A percentile compares a stretch with the other conserved stretches of the same genome.
Evolutionary conservation across 139 green algal species (phyloP).

Genomic region (Eudorina sp.): DNA sequence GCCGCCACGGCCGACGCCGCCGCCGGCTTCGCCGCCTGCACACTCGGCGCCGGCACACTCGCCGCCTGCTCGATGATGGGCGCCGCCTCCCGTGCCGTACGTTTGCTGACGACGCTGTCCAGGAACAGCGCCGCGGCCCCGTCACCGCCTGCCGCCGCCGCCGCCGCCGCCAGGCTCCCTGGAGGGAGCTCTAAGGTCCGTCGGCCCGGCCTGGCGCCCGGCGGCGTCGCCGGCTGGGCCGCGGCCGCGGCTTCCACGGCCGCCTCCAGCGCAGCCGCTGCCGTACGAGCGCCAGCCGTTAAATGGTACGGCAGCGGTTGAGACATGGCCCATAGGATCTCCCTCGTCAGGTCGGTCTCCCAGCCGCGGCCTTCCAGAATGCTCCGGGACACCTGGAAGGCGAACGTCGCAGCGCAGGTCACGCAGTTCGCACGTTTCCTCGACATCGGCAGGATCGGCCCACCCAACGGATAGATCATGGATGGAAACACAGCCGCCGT

Average conservation of each 20-base stretch:
- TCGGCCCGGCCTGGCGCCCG: neutral
- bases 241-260: neutral
- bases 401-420: too few species aligned
- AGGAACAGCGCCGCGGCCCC: conserved; percentile 25
- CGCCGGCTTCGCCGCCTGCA: neutral
- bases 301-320: conserved; percentile 5
- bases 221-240: neutral
- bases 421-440: too few species aligned
- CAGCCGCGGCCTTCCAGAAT: conserved; percentile 18
- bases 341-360: conserved; percentile 6
- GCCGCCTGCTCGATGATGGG: neutral
- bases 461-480: too few species aligned
- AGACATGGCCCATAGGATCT: conserved; percentile 21
- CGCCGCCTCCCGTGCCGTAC: neutral
- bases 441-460: too few species aligned
- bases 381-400: conserved; percentile 5
- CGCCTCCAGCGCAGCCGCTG: neutral
- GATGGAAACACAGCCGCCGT: too few species aligned
- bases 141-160: neutral
- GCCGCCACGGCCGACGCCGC: neutral
- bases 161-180: neutral
- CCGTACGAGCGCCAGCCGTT: neutral
- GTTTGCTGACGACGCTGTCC: neutral
- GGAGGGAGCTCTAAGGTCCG: neutral
- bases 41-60: neutral